Evolutionary conservation across 768 basidiomycete species (phyloP), one percentile per base, ranked within the genome.

Genomic region (Collybiopsis confluens): DNA sequence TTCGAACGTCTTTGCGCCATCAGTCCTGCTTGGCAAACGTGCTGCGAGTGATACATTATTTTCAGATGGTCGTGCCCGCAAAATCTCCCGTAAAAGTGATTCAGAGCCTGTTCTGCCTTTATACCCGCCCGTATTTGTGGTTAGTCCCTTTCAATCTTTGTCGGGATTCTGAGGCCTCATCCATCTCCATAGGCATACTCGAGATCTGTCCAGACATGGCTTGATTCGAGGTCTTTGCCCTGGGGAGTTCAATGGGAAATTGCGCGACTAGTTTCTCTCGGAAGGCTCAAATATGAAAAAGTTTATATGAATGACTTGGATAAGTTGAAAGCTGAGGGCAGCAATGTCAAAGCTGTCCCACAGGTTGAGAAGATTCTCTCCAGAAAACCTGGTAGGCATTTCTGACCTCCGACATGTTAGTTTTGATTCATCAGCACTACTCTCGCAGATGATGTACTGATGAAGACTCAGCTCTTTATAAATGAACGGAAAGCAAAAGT

Each of bases 221-320:
- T 55, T 30, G 61, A 66, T 27, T 26, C 26, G 4, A 47, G 58
- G 33, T 28, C 51, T 8, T 56, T 68, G 24, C 42, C 60, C n/a
- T 65, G 60, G 48, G 71, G 72, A 4, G 69, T 68, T 1, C 73
- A 72, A 42, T 78, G 71, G 72, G 72, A 76, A 52, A 61, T 77
- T 11, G 72, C 66, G 0, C 65, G 74, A 0, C 58, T 69, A 10
- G 52, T 70, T 37, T 62, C 59, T 10, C 57, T 49, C 10, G 46
- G 43, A 3, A 53, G 33, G 30, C 21, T 72, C 24, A 30, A 33
- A 4, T 66, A 64, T 54, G 33, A 62, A 1, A 50, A 65, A 2
- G 55, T 76, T 23, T 26, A 37, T 5, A 52, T 68, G 20, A 24
- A 45, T 2, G 48, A 45, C 6, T 57, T 73, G 0, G 58, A 62